Evolutionary conservation across 495 filamentous ascomycete genomes (phyloP).

Genomic region (Aspergillus olivimuriae): DNA sequence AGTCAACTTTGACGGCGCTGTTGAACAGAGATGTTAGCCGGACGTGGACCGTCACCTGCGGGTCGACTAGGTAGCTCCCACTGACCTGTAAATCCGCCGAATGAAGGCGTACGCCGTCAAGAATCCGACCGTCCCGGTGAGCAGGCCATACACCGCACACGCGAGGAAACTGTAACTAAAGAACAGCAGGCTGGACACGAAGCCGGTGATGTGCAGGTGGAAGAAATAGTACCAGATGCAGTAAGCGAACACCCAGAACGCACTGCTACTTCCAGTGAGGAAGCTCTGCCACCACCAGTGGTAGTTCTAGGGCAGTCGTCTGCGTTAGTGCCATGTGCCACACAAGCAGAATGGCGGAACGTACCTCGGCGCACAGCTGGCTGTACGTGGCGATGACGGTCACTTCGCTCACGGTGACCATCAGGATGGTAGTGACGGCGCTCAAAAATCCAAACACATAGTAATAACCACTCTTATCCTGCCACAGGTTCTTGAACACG

Average conservation of each 20-base stretch:
- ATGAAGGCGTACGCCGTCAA: conserved; percentile 85
- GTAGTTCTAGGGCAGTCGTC: conserved; percentile 58
- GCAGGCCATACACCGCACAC: conserved; percentile 74
- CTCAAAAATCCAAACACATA: conserved; percentile 91
- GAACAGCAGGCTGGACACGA: conserved; percentile 75
- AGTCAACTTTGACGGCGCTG: conserved; percentile 41
- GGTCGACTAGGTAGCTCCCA: conserved; percentile 5
- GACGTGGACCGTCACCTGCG: neutral
- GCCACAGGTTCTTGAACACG: conserved; percentile 87
- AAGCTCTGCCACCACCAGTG: conserved; percentile 97
- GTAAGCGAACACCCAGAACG: conserved; percentile 82
- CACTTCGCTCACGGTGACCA: conserved; percentile 80
- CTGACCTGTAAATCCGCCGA: conserved; percentile 79
- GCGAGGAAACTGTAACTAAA: conserved; percentile 80
- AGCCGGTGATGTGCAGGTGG: conserved; percentile 76
- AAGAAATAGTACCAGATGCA: conserved; percentile 82
- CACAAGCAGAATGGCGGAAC: too few species aligned
- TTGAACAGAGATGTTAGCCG: neutral
- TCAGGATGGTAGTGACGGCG: conserved; percentile 65
- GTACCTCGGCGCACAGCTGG: conserved; percentile 71
- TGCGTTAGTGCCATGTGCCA: neutral
- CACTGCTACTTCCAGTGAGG: conserved; percentile 70
- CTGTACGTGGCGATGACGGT: conserved; percentile 86
- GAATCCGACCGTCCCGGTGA: conserved; percentile 85
- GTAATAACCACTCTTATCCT: conserved; percentile 90